Evolutionary conservation across 805 yeast genomes (phyloP), one percentile per base, ranked within the genome.

Genomic region (Starmerella sp.): DNA sequence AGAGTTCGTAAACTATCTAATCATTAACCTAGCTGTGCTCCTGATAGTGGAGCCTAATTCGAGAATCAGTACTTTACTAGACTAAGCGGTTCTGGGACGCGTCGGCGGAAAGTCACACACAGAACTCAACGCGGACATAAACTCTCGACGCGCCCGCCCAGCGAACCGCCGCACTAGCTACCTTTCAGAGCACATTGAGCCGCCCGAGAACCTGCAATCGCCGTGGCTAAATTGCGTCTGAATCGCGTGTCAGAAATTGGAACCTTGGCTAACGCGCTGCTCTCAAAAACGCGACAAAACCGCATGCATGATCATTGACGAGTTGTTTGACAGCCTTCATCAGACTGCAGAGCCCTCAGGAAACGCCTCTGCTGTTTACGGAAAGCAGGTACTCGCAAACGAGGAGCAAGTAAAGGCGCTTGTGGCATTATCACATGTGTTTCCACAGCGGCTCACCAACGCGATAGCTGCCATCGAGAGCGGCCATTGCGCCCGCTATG

Each of bases 381-480:
- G 60, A 3, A 39, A 38, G 6, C 29, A 41, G 28, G 36, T 57
- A 22, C 30, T 37, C 8, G 54, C 55, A 4, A 36, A 56, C 7
- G 55, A 55, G 39, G n/a, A n/a, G 2, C 62, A 59, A 43, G 34
- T 52, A 9, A 34, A 44, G 34, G 22, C 38, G 11, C 41, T 65
- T 13, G 62, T 61, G 8, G 52, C 59, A 7, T 54, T 65, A 44
- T 44, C 52, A 15, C 56, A 56, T 39, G 30, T 63, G 9, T 59
- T 62, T 30, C 66, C 66, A 1, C 42, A 53, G 6, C 28, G 38
- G 17, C 51, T 65, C n/a, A 47, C 54, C 2, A 50, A 32, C n/a
- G 67, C 66, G 9, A 13, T 65, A 32, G 59, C 57, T 6, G 45
- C 54, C 14, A 50, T 65, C 8, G 66, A 63, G 44, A 14, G 28